Evolutionary conservation across 2,329 filamentous ascomycete genomes (phyloP), one percentile per base, ranked within the genome.

Genomic region (Nectriaceae sp.): DNA sequence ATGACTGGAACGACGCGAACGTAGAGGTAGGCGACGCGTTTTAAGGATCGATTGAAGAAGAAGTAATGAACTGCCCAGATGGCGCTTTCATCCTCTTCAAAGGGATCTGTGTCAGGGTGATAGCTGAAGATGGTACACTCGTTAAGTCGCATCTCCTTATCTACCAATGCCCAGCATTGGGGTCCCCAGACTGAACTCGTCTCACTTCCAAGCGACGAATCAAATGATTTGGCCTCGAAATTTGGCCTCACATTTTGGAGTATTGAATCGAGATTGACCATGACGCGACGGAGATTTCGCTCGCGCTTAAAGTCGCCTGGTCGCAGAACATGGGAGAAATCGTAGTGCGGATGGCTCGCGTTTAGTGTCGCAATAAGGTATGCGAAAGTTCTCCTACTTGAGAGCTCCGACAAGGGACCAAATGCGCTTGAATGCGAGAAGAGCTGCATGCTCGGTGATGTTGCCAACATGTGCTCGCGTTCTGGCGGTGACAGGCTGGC

Each of bases 31-130:
- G 90, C 92, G 16, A 99, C 93, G 36, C 94, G 85, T 75, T 97
- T 97, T 65, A 87, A 81, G 21, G 85, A 78, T 63, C 93, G 93
- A 76, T 96, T 97, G 80, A 97, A 97, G 70, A 97, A 96, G 75
- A 99, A 96, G 71, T 96, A 97, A 69, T 97, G 92, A 54, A 92
- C 79, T 42, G 89, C 91, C 93, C 93, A 99, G 54, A 99, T 92
- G 10, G 92, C 88, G 53, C 90, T 89, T 64, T 97, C 91, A 53
- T 96, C 92, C 54, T 91, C 91, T 60, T 92, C 88, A 62, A 95
- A 96, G 0, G 91, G 90, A 64, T 96, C 92, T 52, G 92, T 89
- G 35, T 90, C 87, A 0, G 94, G 94, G 43, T 88, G 83, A 72
- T 96, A 99, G 47, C 87, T 88, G 69, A 96, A 97, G 53, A 93